Evolutionary conservation across 1,284 basidiomycete species (phyloP), one percentile per base, ranked within the genome.

Genomic region (Prillingera fragicola): DNA sequence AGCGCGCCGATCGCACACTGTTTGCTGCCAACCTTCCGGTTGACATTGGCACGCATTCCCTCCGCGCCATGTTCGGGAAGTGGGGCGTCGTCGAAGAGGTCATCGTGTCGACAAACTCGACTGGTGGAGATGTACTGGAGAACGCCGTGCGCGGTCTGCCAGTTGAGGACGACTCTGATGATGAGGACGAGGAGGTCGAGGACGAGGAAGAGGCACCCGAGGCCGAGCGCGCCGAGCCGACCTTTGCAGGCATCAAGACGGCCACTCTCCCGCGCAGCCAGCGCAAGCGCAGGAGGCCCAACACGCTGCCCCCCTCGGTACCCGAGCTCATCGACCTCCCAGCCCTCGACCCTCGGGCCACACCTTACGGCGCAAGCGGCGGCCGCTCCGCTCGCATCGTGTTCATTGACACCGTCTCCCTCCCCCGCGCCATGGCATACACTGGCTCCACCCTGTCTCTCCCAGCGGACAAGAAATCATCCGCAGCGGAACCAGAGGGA

Each of bases 21-120:
- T 94, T 94, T 61, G 72, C 90, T 8, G 85, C 85, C 45, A 91
- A 94, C 60, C 70, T 90, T 4, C 88, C 89, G 2, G 81, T 85
- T 39, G 87, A 91, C 65, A 80, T 85, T 4, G 85, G 84, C 1
- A 83, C 85, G 55, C 76, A 84, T 37, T 85, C 87, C 60, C 68
- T 91, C 2, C 73, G 80, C 3, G 69, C 79, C 2, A 74, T 91
- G 17, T 89, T 90, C 74, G 82, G 82, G 57, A 61, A 74, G 13
- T 80, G 77, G 48, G 89, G 88, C 14, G 82, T 82, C 0, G 77
- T 91, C 12, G 88, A 92, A 69, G 75, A 73, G 43, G 80, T 89
- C 3, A 60, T 80, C 1, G 83, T 88, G 33, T 59, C 60, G 4
- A 52, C 52, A 6, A 50, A 35, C 10, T 22, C 45, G 13, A 45